Percentiles rank a stretch among this genome's conserved stretches.
Evolutionary conservation across 2,329 filamentous ascomycete genomes (phyloP).

Genomic region (Phyllosticta capitalensis): DNA sequence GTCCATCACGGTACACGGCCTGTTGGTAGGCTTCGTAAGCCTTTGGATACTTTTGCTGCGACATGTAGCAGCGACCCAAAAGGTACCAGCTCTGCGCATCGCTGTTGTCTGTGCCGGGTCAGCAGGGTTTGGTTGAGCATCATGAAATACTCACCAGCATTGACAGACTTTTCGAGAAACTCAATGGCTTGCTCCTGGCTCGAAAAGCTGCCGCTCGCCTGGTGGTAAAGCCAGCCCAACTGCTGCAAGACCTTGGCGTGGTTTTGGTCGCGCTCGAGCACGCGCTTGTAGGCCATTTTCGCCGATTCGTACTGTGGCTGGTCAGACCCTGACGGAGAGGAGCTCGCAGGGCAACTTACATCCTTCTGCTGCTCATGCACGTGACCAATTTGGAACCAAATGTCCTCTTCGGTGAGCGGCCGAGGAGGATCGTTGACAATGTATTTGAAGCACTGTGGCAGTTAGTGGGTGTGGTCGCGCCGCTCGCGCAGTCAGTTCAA

Average conservation of each 20-base stretch:
- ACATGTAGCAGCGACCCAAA: constrained; percentile 97
- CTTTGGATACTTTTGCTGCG: constrained; percentile 96
- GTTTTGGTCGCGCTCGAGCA: constrained; percentile 87
- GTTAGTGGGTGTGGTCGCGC: not conserved
- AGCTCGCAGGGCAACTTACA: constrained; percentile 47
- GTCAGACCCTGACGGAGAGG: constrained; percentile 17
- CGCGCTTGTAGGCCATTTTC: constrained; percentile 83
- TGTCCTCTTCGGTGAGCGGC: constrained; percentile 91
- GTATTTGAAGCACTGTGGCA: constrained; percentile 85
- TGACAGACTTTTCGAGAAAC: constrained; percentile 93
- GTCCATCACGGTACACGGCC: constrained; percentile 93
- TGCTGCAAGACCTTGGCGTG: constrained; percentile 98
- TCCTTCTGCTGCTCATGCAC: constrained; percentile 99
- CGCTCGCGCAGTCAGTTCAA: not conserved
- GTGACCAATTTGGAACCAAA: constrained; percentile 99
- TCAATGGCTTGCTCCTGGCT: constrained; percentile 96
- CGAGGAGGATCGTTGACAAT: constrained; percentile 89
- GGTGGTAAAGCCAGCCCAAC: constrained; percentile 94
- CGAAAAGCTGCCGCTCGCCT: constrained; percentile 82
- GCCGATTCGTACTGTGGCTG: constrained; percentile 74
- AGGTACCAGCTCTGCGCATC: constrained; percentile 99
- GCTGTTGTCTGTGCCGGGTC: constrained; percentile 57
- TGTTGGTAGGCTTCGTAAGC: constrained; percentile 98
- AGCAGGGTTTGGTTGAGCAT: not conserved
- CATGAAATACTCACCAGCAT: constrained; percentile 56